Evolutionary conservation across 1,284 basidiomycete species (phyloP), one percentile per base, ranked within the genome.

Genomic region (Apiotrichum porosum): DNA sequence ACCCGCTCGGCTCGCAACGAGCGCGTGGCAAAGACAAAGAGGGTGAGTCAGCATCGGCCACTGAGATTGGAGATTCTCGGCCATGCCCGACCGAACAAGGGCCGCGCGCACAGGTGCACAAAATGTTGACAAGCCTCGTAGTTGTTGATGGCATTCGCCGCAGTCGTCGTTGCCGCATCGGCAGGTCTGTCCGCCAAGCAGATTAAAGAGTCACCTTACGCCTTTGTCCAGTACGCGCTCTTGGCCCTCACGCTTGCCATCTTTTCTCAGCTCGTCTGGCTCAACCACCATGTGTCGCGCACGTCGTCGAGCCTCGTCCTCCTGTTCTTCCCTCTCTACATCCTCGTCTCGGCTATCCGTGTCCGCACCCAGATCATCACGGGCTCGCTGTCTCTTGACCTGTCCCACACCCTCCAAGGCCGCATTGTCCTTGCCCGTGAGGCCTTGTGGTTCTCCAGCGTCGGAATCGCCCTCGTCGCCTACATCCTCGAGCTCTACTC

Each of bases 291-390:
- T 33, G 82, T 84, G n/a, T 81, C 83, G 1, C 80, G 83, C 14
- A 79, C 80, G 9, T 86, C 91, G 0, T 92, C 89, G 0, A 80
- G 86, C 0, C 69, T 83, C 19, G 73, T 92, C 23, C 79, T 97
- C 19, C 72, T 94, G 42, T 92, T 89, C 72, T 94, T 88, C 85
- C 86, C 91, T 0, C 43, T 79, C 4, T 88, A 91, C 60, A 47
- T 81, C 10, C 24, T 80, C 18, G 74, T 76, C 0, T 63, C 81
- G 1, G 62, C 75, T 4, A 67, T 89, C 21, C 83, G 84, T 78
- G 74, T 83, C 0, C 79, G 87, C 4, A 88, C 88, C 0, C 64
- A 77, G 35, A 60, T 80, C 26, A 51, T 68, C 42, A 61, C 64
- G 10, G 68, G 67, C 5, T 51, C 57, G 4, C 52, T 69, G 22